Conservation (phyloP, 768 basidiomycete genomes). For the Calocera viscosa region DNA sequence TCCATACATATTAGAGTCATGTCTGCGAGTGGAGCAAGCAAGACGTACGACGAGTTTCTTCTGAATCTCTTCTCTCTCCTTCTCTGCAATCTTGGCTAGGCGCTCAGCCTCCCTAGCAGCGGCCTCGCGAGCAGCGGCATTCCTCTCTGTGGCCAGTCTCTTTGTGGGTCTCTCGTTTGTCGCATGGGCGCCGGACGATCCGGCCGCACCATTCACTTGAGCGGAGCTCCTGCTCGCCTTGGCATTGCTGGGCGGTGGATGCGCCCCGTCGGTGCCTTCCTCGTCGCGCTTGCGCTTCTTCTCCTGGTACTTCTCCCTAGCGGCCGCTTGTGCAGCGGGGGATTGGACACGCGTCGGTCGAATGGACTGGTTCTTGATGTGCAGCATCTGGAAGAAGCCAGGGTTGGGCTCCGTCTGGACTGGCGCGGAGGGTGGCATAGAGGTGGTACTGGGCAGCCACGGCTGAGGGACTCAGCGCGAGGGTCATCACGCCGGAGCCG, state of each 20-base stretch:
- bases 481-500: too few species aligned
- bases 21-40: neutral
- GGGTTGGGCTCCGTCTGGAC: neutral
- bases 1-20: neutral
- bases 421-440: neutral
- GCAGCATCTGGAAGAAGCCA: neutral
- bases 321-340: neutral
- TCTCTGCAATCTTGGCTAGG: neutral
- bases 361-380: conserved; percentile 6
- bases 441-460: neutral
- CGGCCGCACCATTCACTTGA: neutral
- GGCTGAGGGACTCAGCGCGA: too few species aligned
- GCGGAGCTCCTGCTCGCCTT: neutral
- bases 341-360: conserved; percentile 1
- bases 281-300: conserved; percentile 3
- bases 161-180: neutral
- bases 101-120: neutral
- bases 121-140: conserved; percentile 1
- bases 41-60: neutral
- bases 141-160: conserved; percentile 3
- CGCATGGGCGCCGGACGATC: neutral
- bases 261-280: neutral
- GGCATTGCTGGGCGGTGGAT: neutral
- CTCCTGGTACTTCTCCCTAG: conserved; percentile 6
- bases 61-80: conserved; percentile 7